Conservation (phyloP, 768 basidiomycete genomes). For the Leucosporidium scottii region DNA sequence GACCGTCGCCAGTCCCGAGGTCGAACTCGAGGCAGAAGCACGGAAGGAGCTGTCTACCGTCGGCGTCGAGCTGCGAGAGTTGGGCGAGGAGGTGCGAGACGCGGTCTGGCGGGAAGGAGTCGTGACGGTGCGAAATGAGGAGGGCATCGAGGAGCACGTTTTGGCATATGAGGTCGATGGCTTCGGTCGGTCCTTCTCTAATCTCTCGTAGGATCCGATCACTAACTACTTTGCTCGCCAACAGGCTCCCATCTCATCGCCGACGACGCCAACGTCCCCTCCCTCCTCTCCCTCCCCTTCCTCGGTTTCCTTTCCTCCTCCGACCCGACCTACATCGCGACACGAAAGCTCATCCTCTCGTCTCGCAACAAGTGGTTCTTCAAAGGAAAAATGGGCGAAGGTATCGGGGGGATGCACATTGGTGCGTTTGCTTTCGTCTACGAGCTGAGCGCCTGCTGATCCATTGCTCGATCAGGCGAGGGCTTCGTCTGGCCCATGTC, state of each 20-base stretch:
- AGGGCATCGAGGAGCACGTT: neutral
- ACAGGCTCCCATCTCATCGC: neutral
- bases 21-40: neutral
- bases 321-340: neutral
- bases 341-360: neutral
- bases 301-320: neutral
- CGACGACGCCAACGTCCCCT: conserved; percentile 1
- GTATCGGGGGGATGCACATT: neutral
- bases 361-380: conserved; percentile 7
- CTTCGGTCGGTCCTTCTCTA: neutral
- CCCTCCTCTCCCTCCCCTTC: neutral
- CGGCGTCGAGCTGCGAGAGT: too few species aligned
- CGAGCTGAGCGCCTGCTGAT: neutral
- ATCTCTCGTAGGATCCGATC: neutral
- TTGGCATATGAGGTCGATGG: neutral
- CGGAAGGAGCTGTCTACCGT: too few species aligned
- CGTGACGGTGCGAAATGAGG: neutral
- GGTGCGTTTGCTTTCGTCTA: neutral
- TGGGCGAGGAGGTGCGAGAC: neutral
- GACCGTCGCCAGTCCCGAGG: neutral
- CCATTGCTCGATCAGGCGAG: neutral
- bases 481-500: neutral
- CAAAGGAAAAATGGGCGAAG: neutral
- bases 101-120: neutral
- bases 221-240: neutral